Evolutionary conservation across 2,329 filamentous ascomycete genomes (phyloP).

Genomic region (Ceratocystis eucalypticola): DNA sequence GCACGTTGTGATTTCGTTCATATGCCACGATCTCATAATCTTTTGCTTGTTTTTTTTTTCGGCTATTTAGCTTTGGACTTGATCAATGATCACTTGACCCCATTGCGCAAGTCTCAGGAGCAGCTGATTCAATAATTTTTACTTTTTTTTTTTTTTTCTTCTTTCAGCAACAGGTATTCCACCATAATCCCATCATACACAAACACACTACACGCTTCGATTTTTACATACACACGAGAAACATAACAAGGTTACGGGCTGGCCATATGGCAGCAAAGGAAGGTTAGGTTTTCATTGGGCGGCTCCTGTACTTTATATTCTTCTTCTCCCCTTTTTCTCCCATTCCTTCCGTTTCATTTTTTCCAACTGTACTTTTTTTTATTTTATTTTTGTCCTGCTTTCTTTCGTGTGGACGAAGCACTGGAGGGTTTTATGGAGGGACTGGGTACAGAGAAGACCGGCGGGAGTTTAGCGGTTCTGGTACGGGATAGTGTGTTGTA

Average conservation of each 20-base stretch:
- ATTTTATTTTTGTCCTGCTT: slow-evolving; percentile 4
- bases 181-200: not conserved
- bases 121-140: slow-evolving; percentile 6
- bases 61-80: not conserved
- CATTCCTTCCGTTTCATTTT: not conserved
- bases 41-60: slow-evolving; percentile 7
- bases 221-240: slow-evolving; percentile 2
- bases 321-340: not conserved
- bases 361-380: not conserved
- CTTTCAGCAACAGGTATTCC: not conserved
- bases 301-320: slow-evolving; percentile 8
- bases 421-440: not conserved
- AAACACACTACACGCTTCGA: not conserved
- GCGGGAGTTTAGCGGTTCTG: not conserved
- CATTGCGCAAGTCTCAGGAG: not conserved
- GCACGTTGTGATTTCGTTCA: not conserved
- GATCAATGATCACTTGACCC: not conserved
- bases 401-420: slow-evolving; percentile 2
- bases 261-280: not conserved
- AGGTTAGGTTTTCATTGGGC: not conserved
- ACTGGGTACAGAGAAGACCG: not conserved
- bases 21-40: not conserved
- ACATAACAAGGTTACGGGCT: not conserved
- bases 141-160: slow-evolving; percentile 9
- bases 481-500: not conserved